phyloP scores from a whole-genome alignment of 441 rosid species.

The Dalechampia spathulata region DNA sequence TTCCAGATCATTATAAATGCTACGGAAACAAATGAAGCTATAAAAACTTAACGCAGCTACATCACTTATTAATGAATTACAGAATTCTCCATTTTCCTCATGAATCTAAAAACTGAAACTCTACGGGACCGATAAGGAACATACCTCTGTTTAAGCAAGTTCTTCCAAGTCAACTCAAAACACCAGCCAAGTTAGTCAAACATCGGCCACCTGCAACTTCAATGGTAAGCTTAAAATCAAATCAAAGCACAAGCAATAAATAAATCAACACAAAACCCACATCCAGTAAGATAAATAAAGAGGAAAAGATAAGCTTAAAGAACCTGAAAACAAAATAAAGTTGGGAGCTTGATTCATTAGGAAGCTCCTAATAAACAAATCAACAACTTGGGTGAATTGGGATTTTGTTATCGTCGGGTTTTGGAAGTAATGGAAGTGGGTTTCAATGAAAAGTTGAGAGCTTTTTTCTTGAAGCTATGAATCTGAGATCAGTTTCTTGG shows the following conservation, averaged over 20 bases:
- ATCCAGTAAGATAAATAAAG: neutral
- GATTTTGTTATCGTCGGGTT: neutral
- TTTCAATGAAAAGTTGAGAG: neutral
- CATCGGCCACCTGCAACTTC: conserved; percentile 9
- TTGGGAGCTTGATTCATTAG: conserved; percentile 2
- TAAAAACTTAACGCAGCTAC: conserved; percentile 10
- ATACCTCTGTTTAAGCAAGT: neutral
- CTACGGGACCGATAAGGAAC: neutral
- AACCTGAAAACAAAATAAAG: conserved; percentile 11
- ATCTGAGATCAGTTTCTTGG: conserved; percentile 18
- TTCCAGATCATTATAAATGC: conserved; percentile 1
- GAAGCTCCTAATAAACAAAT: neutral
- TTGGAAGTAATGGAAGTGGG: neutral
- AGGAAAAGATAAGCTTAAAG: neutral
- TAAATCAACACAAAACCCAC: neutral
- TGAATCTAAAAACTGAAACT: neutral
- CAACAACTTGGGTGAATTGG: neutral
- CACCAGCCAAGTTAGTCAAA: conserved; percentile 13
- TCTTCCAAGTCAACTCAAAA: conserved; percentile 13
- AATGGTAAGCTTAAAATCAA: conserved; percentile 2
- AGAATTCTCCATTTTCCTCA: conserved; percentile 3
- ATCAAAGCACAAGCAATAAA: conserved; percentile 1
- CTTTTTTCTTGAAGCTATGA: neutral
- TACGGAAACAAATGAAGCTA: conserved; percentile 8
- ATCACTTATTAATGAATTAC: conserved; percentile 6